A percentile compares a stretch with the other conserved stretches of the same genome.
These are phyloP conservation scores for Pleurotus citrinopileatus DNA, from an alignment of 768 basidiomycete species.

Conservation along the genomic window DNA sequence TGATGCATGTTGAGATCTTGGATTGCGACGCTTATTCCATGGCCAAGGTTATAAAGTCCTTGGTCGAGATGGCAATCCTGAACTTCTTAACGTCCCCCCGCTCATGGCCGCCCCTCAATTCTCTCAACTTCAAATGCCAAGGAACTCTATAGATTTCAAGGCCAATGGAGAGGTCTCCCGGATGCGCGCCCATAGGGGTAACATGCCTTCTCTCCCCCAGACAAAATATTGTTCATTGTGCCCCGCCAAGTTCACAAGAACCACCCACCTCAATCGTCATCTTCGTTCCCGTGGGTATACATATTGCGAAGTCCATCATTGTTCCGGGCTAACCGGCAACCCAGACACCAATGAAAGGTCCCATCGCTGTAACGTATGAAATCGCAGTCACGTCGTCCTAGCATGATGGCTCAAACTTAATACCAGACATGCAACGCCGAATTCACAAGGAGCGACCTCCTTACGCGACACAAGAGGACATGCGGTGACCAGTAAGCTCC, in stretches of 20 bases:
- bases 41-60: slow-evolving; percentile 8
- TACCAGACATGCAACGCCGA: slow-evolving; percentile 61
- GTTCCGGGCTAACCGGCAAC: slow-evolving; percentile 10
- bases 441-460: slow-evolving; percentile 71
- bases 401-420: slow-evolving; percentile 11
- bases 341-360: slow-evolving; percentile 66
- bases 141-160: slow-evolving; percentile 21
- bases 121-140: not conserved
- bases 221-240: slow-evolving; percentile 67
- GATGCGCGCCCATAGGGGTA: slow-evolving; percentile 54
- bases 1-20: slow-evolving; percentile 10
- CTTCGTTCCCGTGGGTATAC: slow-evolving; percentile 60
- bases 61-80: not conserved
- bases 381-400: not conserved
- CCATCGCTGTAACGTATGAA: slow-evolving; percentile 59
- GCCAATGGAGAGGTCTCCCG: slow-evolving; percentile 41
- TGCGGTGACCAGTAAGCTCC: slow-evolving; percentile 64
- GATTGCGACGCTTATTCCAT: slow-evolving; percentile 6
- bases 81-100: slow-evolving; percentile 7
- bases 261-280: slow-evolving; percentile 72
- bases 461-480: slow-evolving; percentile 69
- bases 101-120: slow-evolving; percentile 12
- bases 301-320: not conserved
- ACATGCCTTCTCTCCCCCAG: slow-evolving; percentile 69
- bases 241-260: slow-evolving; percentile 72